These are phyloP conservation scores for Borealophlyctis nickersoniae DNA, from an alignment of 192 early-diverging fungal genomes.

Conservation along the genomic window DNA sequence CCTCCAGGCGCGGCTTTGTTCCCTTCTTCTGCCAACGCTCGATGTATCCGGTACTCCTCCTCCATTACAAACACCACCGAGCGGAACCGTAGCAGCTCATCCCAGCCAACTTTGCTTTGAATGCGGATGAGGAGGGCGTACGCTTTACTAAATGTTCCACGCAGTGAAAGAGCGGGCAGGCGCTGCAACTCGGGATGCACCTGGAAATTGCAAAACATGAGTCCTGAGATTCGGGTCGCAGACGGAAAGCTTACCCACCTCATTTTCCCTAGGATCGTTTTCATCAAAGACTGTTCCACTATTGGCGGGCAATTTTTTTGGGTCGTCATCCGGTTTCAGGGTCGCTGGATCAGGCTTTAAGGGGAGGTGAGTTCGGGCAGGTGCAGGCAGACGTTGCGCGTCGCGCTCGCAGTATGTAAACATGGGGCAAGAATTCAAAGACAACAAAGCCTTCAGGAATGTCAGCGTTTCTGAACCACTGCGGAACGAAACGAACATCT, in stretches of 20 bases:
- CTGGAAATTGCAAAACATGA: slow-evolving; percentile 14
- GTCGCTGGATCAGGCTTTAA: slow-evolving; percentile 74
- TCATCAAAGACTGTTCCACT: slow-evolving; percentile 46
- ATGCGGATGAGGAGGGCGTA: slow-evolving; percentile 81
- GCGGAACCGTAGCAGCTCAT: slow-evolving; percentile 82
- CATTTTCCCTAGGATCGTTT: slow-evolving; percentile 53
- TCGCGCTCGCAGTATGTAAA: slow-evolving; percentile 89
- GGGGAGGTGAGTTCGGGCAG: slow-evolving; percentile 84
- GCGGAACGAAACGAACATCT: too few species aligned
- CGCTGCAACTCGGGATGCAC: slow-evolving; percentile 70
- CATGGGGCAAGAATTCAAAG: slow-evolving; percentile 99
- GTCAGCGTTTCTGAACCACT: background rate
- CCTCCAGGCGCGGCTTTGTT: slow-evolving; percentile 28
- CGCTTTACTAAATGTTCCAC: slow-evolving; percentile 90
- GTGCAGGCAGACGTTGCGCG: slow-evolving; percentile 85
- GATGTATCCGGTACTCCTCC: slow-evolving; percentile 84
- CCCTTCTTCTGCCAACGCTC: slow-evolving; percentile 70
- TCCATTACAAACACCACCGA: slow-evolving; percentile 98
- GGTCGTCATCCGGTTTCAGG: slow-evolving; percentile 32
- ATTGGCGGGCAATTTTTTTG: slow-evolving; percentile 32
- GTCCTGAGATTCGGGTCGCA: background rate
- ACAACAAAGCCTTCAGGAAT: slow-evolving; percentile 72
- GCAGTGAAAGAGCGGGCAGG: slow-evolving; percentile 83
- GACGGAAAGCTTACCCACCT: slow-evolving; percentile 25
- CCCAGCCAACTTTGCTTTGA: slow-evolving; percentile 88